Evolutionary conservation across 257 asterid genomes (phyloP), one percentile per base, ranked within the genome.

Genomic region (Oldenlandia corymbosa): DNA sequence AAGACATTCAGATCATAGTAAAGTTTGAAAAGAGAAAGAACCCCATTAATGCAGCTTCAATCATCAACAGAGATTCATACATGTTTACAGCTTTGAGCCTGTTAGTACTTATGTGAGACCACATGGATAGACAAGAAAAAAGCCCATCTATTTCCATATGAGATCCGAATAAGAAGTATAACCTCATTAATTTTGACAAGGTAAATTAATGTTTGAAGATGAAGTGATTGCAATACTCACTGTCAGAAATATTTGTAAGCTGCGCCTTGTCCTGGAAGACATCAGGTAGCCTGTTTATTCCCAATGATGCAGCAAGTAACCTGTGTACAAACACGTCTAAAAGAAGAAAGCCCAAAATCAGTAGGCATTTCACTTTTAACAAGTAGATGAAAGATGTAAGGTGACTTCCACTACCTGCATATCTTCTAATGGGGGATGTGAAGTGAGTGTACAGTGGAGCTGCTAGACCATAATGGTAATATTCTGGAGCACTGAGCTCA

Each of bases 401-500:
- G 12, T 28, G 43, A 34, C 68, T 60, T 49, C 17, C 45, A 50
- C 18, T 58, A 87, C 99, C 99, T 37, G 99, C 99, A 71, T 90
- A 93, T 90, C 99, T 84, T 77, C 99, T 83, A 39, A 93, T 90
- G 48, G 99, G 99, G 68, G 99, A 93, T 71, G 99, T 93, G 82
- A 93, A 93, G 81, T 93, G 99, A 59, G 99, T 93, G 75, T 93
- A 93, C 21, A 90, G 66, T 20, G 95, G 92, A 42, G 97, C 77
- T 61, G 97, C 97, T 68, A 93, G 95, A 76, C 99, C 99, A 71
- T 93, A 90, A 74, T 93, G 99, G 65, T 46, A 67, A 72, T 84
- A 90, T 74, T 93, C 99, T 20, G 94, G 92, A 50, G 94, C 92
- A 71, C 86, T 93, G 60, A 93, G 86, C 80, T 93, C 97, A 75